Evolutionary conservation across 2,329 filamentous ascomycete genomes (phyloP).

Genomic region (Xylaria sp.): DNA sequence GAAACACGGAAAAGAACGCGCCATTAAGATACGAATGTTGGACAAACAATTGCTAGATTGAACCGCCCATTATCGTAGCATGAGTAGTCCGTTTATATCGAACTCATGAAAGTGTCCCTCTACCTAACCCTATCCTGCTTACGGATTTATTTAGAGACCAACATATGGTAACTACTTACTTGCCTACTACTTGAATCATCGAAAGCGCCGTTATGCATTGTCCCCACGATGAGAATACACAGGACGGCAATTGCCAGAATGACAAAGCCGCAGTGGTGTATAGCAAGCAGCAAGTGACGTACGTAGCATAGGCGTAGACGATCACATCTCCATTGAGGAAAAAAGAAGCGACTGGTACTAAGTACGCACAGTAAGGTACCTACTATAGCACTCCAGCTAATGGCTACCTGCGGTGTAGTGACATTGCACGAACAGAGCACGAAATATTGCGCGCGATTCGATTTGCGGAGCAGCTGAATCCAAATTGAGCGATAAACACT

Average conservation of each 20-base stretch:
- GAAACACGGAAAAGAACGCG: background rate
- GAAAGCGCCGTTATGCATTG: no score
- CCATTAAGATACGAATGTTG: background rate
- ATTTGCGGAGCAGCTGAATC: background rate
- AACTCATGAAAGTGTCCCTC: background rate
- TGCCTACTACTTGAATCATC: no score
- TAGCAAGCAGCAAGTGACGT: background rate
- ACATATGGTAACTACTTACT: no score
- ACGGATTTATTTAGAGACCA: background rate
- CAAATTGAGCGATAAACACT: background rate
- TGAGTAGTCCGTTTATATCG: background rate
- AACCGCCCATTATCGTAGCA: background rate
- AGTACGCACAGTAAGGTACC: no score
- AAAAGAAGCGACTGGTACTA: conserved; percentile 3
- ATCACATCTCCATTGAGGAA: conserved; percentile 11
- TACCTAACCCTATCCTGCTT: background rate
- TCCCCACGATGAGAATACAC: no score
- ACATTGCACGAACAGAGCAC: no score
- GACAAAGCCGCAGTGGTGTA: background rate
- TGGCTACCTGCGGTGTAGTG: no score
- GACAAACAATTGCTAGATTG: background rate
- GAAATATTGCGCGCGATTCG: background rate
- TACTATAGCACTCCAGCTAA: no score
- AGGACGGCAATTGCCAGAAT: no score
- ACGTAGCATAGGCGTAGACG: background rate